Evolutionary conservation across 2,329 filamentous ascomycete genomes (phyloP), one percentile per base, ranked within the genome.

Genomic region (Endoconidiophora laricicola): DNA sequence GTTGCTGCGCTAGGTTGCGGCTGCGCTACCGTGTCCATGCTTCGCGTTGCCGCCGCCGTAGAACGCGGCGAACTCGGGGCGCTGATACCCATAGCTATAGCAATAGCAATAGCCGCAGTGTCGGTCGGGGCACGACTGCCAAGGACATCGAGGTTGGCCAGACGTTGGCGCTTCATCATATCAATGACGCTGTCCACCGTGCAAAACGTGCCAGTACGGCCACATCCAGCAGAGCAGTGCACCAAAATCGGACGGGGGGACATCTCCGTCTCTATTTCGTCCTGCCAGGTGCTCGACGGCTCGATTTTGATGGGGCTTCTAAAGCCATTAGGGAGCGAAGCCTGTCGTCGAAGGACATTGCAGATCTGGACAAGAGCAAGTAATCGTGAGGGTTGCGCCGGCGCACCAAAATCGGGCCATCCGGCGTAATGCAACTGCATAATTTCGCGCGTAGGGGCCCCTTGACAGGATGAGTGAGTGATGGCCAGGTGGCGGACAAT

Each of bases 351-450:
- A 74, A 79, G 86, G 33, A 76, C 71, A 58, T 85, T 91, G 58
- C 83, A 85, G 48, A 94, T 76, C 63, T 95, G 87, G n/a, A 96
- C 84, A 14, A 98, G 67, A 2, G 82, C 84, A 14, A 98, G 72
- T 2, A 98, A 72, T 59, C 96, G 87, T 4, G 79, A 78, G 1
- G 91, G 87, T 59, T 93, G 83, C 0, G 91, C 87, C 0, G 90
- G 90, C 0, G 87, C 83, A 18, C 91, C 91, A 63, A 96, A 95
- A 60, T 98, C 91, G 0, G 91, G 91, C 91, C 91, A 98, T n/a
- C 83, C 81, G 0, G 86, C 79, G 62, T 95, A 96, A 61, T 96
- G 88, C 12, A 98, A 69, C 58, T 98, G 91, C 0, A 88, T 95
- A 54, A 98, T 82, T 63, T 96, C 88, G 22, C 90, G 83, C 56